Evolutionary conservation across 192 early-diverging fungal species (phyloP).

Genomic region (Coemansia brasiliensis): DNA sequence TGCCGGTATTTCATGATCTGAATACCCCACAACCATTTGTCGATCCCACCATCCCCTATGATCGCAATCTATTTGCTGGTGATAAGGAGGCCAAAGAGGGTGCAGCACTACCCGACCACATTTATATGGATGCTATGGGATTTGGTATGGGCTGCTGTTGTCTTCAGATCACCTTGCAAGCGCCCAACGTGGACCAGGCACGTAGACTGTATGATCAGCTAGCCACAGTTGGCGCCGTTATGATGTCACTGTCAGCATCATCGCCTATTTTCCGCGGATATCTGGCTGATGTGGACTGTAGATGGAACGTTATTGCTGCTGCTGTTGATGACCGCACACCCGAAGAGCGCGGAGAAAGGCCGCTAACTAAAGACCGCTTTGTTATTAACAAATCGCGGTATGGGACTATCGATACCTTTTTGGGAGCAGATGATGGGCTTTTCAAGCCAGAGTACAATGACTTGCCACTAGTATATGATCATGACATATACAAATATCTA

Average conservation of each 20-base stretch:
- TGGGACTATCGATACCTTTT: slow-evolving; percentile 89
- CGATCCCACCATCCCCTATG: slow-evolving; percentile 67
- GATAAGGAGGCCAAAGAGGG: slow-evolving; percentile 72
- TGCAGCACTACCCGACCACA: slow-evolving; percentile 84
- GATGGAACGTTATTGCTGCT: slow-evolving; percentile 95
- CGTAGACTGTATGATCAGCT: slow-evolving; percentile 93
- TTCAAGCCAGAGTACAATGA: slow-evolving; percentile 94
- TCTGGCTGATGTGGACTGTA: slow-evolving; percentile 91
- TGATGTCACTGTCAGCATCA: slow-evolving; percentile 91
- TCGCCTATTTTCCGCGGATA: slow-evolving; percentile 94
- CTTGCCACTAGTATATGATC: slow-evolving; percentile 77
- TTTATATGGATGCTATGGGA: slow-evolving; percentile 98
- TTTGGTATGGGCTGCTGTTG: slow-evolving; percentile 99
- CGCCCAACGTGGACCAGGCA: slow-evolving; percentile 88
- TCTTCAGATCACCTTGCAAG: slow-evolving; percentile 97
- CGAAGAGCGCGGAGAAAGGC: slow-evolving; percentile 83
- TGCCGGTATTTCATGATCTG: slow-evolving; percentile 90
- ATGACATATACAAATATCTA: slow-evolving; percentile 73
- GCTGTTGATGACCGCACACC: slow-evolving; percentile 91
- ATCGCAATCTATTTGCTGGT: slow-evolving; percentile 62
- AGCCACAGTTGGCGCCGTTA: slow-evolving; percentile 85
- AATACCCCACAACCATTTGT: slow-evolving; percentile 90
- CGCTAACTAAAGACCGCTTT: slow-evolving; percentile 70
- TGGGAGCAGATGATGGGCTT: slow-evolving; percentile 65
- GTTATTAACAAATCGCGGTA: slow-evolving; percentile 95